Evolutionary conservation across 768 basidiomycete genomes (phyloP).

Genomic region (Naematelia aurantialba): DNA sequence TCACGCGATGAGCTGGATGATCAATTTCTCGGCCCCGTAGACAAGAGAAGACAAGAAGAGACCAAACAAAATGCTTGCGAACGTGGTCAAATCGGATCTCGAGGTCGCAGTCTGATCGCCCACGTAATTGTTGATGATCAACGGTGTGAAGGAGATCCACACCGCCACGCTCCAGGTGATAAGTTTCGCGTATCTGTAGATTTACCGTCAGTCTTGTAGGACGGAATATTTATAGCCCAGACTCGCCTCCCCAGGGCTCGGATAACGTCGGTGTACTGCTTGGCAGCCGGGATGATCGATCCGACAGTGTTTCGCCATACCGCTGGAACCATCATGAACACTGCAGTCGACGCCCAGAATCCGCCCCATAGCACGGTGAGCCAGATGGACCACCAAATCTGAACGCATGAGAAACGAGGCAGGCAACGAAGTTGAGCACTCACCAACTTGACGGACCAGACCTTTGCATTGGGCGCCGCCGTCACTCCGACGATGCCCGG

Average conservation of each 20-base stretch:
- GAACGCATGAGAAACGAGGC: slow-evolving; percentile 1
- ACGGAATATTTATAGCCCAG: not conserved
- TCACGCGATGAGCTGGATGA: slow-evolving; percentile 71
- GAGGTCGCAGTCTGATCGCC: slow-evolving; percentile 39
- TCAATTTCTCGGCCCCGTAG: slow-evolving; percentile 74
- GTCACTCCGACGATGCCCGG: slow-evolving; percentile 63
- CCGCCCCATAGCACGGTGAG: slow-evolving; percentile 73
- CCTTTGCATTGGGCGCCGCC: slow-evolving; percentile 56
- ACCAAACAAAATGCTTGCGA: slow-evolving; percentile 69
- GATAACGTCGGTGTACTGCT: slow-evolving; percentile 77
- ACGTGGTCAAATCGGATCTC: slow-evolving; percentile 55
- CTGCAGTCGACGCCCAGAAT: slow-evolving; percentile 74
- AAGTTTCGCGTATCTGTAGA: slow-evolving; percentile 60
- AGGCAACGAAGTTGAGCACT: slow-evolving; percentile 13
- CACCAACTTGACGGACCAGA: slow-evolving; percentile 53
- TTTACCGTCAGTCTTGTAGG: slow-evolving; percentile 4
- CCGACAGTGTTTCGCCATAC: slow-evolving; percentile 66
- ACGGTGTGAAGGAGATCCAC: slow-evolving; percentile 71
- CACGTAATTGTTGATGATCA: slow-evolving; percentile 55
- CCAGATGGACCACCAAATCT: slow-evolving; percentile 81
- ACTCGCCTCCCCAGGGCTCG: slow-evolving; percentile 61
- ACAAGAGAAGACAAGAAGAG: slow-evolving; percentile 65
- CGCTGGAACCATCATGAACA: slow-evolving; percentile 53
- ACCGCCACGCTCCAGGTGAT: slow-evolving; percentile 60
- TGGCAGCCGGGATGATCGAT: slow-evolving; percentile 64